Evolutionary conservation across 2,329 filamentous ascomycete species (phyloP).

Genomic region (Albifimbria verrucaria): DNA sequence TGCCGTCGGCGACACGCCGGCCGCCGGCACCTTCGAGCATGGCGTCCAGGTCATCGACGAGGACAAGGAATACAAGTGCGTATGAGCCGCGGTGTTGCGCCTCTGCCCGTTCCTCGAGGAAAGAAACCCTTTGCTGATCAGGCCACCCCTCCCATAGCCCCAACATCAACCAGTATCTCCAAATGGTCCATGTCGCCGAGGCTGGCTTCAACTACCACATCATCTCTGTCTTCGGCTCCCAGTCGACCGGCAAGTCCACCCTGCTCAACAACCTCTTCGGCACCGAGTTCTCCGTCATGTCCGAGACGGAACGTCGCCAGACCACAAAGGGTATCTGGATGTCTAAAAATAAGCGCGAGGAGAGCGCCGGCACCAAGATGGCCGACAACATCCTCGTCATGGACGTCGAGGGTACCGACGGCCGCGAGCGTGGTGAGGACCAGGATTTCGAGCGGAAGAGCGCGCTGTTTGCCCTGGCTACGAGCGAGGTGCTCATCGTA

Average conservation of each 20-base stretch:
- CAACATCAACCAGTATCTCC: constrained; percentile 78
- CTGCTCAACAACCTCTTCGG: constrained; percentile 94
- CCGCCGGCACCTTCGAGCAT: constrained; percentile 73
- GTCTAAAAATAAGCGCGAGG: constrained; percentile 84
- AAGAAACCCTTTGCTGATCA: not conserved
- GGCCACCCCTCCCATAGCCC: constrained; percentile 51
- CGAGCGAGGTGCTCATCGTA: constrained; percentile 95
- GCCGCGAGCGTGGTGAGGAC: constrained; percentile 92
- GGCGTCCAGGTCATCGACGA: constrained; percentile 92
- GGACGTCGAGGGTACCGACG: constrained; percentile 98
- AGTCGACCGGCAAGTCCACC: constrained; percentile 98
- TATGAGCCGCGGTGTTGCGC: constrained; percentile 6
- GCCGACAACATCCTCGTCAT: constrained; percentile 98
- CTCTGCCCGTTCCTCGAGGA: not conserved
- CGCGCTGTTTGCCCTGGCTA: constrained; percentile 92
- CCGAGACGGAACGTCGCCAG: constrained; percentile 87
- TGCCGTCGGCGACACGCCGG: constrained; percentile 63
- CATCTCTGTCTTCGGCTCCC: constrained; percentile 97
- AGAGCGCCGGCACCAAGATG: constrained; percentile 60
- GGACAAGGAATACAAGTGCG: constrained; percentile 95
- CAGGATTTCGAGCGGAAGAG: constrained; percentile 99
- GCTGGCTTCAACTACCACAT: constrained; percentile 99
- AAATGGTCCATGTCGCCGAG: constrained; percentile 73
- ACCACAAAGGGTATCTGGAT: constrained; percentile 99
- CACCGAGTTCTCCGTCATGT: constrained; percentile 97